Evolutionary conservation across 2,329 filamentous ascomycete species (phyloP).

Genomic region (Monilinia vaccinii-corymbosi): DNA sequence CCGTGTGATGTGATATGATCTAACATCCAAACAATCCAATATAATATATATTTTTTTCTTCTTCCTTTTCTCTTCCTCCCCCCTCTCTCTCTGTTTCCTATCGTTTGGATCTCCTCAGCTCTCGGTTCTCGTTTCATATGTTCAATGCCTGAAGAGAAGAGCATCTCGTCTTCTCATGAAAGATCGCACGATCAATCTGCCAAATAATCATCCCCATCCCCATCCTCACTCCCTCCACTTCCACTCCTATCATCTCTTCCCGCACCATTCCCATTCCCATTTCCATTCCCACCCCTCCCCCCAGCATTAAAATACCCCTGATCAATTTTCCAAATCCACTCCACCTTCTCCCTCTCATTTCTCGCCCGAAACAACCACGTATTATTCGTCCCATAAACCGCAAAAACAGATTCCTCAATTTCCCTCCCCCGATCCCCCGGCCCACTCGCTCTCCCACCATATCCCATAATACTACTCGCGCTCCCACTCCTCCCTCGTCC

Average conservation of each 20-base stretch:
- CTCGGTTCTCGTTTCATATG: too few species aligned
- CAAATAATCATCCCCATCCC: constrained; percentile 1
- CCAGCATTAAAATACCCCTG: constrained; percentile 40
- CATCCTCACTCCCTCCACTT: background rate
- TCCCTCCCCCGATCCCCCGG: constrained; percentile 26
- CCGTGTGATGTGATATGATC: too few species aligned
- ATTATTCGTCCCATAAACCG: constrained; percentile 87
- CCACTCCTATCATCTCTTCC: background rate
- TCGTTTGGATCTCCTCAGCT: too few species aligned
- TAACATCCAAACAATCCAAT: too few species aligned
- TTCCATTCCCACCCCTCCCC: background rate
- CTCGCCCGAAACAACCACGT: constrained; percentile 90
- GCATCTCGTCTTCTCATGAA: too few species aligned
- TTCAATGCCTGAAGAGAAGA: too few species aligned
- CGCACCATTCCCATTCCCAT: background rate
- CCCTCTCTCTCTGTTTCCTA: too few species aligned
- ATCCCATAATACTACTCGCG: background rate
- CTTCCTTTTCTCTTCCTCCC: too few species aligned
- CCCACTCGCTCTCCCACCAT: background rate
- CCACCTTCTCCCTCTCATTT: constrained; percentile 84
- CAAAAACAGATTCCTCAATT: constrained; percentile 56
- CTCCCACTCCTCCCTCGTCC: background rate
- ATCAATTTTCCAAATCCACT: constrained; percentile 95
- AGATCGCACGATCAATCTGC: background rate
- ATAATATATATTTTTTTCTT: too few species aligned